Base-by-base conservation (phyloP, 1,139 yeast genomes). In the Geotrichum carabidarum region DNA sequence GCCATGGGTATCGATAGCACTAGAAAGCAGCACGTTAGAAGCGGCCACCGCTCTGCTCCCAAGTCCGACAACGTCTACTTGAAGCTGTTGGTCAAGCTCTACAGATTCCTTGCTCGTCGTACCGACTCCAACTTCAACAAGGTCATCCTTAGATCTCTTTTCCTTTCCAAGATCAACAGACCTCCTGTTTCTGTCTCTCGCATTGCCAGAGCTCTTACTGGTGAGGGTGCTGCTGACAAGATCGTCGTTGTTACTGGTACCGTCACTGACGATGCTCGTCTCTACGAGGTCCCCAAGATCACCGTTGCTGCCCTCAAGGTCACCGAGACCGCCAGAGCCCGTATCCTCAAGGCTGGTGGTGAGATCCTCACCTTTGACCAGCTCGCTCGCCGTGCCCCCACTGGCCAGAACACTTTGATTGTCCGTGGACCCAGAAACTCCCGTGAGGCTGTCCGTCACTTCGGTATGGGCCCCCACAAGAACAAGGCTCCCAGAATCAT, bases 71-170 rank as follows among this genome's bases (percentile, higher is more conserved):
- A 93, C 77, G 96, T 91, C 79, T 93, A 94, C 96, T 84, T 93
- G 81, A 86, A 86, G 80, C 80, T 93, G 76, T 86, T 93, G 80
- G 99, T 93, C 77, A 91, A 91, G 85, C 83, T 93, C 72, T 93
- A 91, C 88, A 79, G 97, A 74, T 94, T 89, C 95, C 84, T 93
- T 80, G 97, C 98, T 81, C 97, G 99, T 87, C 96, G 99, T 82
- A 93, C 98, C 72, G 97, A 90, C 77, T 63, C 77, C 61, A 89
- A 96, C 78, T 93, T 93, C 94, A 93, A 94, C 97, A 89, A 87
- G 85, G 90, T 90, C 70, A 78, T 93, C 80, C 87, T 94, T 77
- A 88, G 80, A 78, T 82, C 93, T 74, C 85, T 94, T 78, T 93
- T 89, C 88, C 83, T 93, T 74, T 91, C 98, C 67, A 93, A 93